Base-by-base conservation (phyloP, 441 rosid species). In the Mallotus repandus region DNA sequence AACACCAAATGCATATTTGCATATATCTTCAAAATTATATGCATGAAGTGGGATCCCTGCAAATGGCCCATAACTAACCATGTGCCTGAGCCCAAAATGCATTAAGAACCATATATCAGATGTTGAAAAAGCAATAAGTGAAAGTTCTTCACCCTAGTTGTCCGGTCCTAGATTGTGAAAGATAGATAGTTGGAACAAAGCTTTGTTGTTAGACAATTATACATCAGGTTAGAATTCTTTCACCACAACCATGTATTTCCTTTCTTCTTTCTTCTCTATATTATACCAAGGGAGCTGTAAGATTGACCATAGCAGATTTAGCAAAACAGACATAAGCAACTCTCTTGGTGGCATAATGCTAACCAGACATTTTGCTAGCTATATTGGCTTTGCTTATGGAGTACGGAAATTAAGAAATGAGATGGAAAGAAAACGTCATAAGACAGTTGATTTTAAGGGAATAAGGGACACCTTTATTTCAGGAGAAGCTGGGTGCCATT, bases 401-500 rank as follows among this genome's bases (percentile, higher is more conserved):
- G n/a, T 8, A 72, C 1, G 43, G 7, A 4, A 18, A 41, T 16
- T 16, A 41, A 58, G 13, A 64, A 13, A 75, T 19, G 43, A 10
- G 46, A 49, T n/a, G 48, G 63, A 38, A 29, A 57, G 55, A 18
- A 46, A 16, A 15, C 14, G 11, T 62, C 9, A 35, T 35, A 35
- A 35, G 4, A 21, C 41, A 35, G 6, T 21, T 56, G 18, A 75
- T 68, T 25, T 1, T 56, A 41, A 19, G 74, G 52, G 68, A 57
- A 74, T 54, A 75, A 61, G 21, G 53, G 75, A 70, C 53, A 90
- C 98, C 92, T 91, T 91, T 70, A 96, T 81, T 75, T 96, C 97
- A 29, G 87, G 82, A 14, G 97, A 83, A 68, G 98, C 98, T 32
- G 99, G 98, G 81, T 96, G 99, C 93, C 99, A 91, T 77, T 88